Conservation (phyloP, 495 filamentous ascomycete species). For the Penicillium manginii region DNA sequence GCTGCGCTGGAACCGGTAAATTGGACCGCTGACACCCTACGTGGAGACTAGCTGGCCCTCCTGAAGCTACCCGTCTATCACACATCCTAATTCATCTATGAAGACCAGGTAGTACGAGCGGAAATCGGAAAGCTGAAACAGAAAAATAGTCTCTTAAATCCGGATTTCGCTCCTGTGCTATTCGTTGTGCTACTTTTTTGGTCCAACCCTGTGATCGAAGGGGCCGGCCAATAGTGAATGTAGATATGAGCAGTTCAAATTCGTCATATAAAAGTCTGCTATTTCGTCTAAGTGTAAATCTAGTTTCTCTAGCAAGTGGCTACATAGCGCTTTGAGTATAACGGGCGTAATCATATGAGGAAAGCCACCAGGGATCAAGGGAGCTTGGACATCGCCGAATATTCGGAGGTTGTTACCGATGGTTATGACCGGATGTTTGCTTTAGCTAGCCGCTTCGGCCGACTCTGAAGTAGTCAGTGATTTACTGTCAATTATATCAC, state of each 20-base stretch:
- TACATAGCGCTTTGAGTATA: too few relatives aligned
- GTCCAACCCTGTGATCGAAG: background rate
- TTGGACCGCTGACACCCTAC: background rate
- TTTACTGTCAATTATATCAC: slow-evolving; percentile 17
- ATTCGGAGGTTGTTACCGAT: background rate
- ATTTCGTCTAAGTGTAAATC: too few relatives aligned
- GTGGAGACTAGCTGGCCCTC: background rate
- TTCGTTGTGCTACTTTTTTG: background rate
- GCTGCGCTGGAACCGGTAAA: background rate
- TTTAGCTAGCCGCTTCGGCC: slow-evolving; percentile 18
- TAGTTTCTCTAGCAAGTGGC: too few relatives aligned
- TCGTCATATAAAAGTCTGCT: background rate
- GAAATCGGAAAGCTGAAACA: background rate
- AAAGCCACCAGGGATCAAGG: background rate
- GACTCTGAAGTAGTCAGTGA: slow-evolving; percentile 15
- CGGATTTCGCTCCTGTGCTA: background rate
- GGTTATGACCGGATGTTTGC: slow-evolving; percentile 1
- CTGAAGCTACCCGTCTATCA: background rate
- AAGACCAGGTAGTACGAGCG: background rate
- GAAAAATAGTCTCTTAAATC: background rate
- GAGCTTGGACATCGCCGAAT: background rate
- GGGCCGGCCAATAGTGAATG: background rate
- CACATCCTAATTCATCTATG: background rate
- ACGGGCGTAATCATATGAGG: too few relatives aligned
- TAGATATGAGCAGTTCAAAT: background rate